Conservation (phyloP, 768 basidiomycete species). For the Leccinum fibrillosum region DNA sequence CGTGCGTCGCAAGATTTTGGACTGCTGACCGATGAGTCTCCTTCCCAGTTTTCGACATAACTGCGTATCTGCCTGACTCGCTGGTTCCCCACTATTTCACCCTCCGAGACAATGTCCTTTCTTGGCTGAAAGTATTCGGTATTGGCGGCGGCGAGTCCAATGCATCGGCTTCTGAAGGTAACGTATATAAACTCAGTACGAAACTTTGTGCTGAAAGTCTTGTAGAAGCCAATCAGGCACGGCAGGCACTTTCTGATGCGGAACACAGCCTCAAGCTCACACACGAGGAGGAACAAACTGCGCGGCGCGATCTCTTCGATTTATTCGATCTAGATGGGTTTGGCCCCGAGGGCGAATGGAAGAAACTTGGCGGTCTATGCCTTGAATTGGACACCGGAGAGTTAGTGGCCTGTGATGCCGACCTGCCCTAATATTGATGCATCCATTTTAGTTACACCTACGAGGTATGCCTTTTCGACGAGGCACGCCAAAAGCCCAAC, state of each 20-base stretch:
- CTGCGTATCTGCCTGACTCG: constrained; percentile 83
- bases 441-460: constrained; percentile 73
- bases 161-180: constrained; percentile 39
- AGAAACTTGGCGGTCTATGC: constrained; percentile 85
- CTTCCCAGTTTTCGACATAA: constrained; percentile 69
- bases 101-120: constrained; percentile 56
- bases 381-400: constrained; percentile 84
- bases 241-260: constrained; percentile 58
- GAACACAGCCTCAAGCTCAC: constrained; percentile 55
- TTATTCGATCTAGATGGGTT: constrained; percentile 67
- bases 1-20: constrained; percentile 6
- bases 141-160: constrained; percentile 43
- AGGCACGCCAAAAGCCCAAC: constrained; percentile 85
- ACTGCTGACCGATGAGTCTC: background rate
- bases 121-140: constrained; percentile 63
- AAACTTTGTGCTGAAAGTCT: background rate
- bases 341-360: constrained; percentile 88
- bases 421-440: constrained; percentile 6
- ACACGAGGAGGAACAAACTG: constrained; percentile 50
- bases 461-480: constrained; percentile 87
- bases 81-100: constrained; percentile 71
- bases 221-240: constrained; percentile 58
- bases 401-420: constrained; percentile 48
- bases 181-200: background rate
- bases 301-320: constrained; percentile 56